These are phyloP conservation scores for Ocimum tenuiflorum DNA, from an alignment of 257 asterid genomes.

Conservation along the genomic window DNA sequence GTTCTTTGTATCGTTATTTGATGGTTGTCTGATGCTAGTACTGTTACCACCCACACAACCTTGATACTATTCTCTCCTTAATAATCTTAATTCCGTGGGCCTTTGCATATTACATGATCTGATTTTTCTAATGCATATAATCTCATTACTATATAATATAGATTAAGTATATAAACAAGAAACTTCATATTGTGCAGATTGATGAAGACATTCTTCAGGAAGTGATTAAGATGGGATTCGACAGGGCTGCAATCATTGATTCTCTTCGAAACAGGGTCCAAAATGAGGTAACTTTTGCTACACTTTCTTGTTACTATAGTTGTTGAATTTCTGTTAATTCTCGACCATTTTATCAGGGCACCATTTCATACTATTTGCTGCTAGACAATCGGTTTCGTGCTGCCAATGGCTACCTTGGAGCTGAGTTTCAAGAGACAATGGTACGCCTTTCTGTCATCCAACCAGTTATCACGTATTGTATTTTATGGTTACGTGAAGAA, in stretches of 20 bases:
- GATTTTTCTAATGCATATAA: neutral
- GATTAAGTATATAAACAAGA: constrained; percentile 3
- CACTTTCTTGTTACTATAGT: constrained; percentile 10
- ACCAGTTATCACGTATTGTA: neutral
- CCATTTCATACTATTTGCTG: constrained; percentile 77
- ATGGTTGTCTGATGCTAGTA: neutral
- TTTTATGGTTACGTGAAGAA: neutral
- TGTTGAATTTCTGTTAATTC: constrained; percentile 16
- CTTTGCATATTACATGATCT: constrained; percentile 4
- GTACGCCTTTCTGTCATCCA: constrained; percentile 31
- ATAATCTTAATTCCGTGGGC: neutral
- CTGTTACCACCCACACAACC: neutral
- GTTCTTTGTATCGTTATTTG: neutral
- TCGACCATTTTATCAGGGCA: constrained; percentile 51
- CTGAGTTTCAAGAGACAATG: constrained; percentile 79
- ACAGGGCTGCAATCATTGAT: constrained; percentile 54
- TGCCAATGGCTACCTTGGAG: constrained; percentile 81
- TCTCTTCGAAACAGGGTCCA: constrained; percentile 76
- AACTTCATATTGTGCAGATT: constrained; percentile 41
- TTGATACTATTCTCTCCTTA: neutral
- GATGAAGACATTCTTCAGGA: constrained; percentile 89
- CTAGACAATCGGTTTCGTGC: constrained; percentile 77
- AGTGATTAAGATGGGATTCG: constrained; percentile 78
- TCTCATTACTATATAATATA: neutral
- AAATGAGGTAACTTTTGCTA: constrained; percentile 55